phyloP scores from a whole-genome alignment of 2,329 filamentous ascomycete species.

The Stachybotrys echinatus region DNA sequence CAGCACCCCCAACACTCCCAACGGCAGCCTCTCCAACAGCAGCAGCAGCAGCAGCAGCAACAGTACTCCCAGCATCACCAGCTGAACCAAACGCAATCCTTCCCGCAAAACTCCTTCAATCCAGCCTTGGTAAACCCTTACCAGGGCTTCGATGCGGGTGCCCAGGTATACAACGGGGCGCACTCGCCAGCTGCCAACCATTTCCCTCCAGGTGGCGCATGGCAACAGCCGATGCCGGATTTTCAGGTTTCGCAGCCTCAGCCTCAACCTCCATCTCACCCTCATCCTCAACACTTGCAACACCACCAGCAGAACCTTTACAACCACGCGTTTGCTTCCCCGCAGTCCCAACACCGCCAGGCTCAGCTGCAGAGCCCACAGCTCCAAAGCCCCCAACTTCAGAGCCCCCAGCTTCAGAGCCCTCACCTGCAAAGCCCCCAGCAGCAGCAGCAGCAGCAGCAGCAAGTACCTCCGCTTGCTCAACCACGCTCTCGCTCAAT shows the following conservation, averaged over 20 bases:
- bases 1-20: constrained; percentile 10
- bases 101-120: background rate
- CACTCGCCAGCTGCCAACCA: background rate
- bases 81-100: background rate
- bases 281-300: constrained; percentile 10
- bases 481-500: constrained; percentile 1
- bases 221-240: background rate
- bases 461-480: constrained; percentile 6
- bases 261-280: constrained; percentile 4
- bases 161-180: background rate
- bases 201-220: background rate
- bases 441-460: constrained; percentile 6
- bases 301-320: constrained; percentile 4
- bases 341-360: constrained; percentile 6
- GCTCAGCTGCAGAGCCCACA: background rate
- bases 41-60: constrained; percentile 12
- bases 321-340: constrained; percentile 5
- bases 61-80: constrained; percentile 8
- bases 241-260: background rate
- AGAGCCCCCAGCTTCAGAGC: background rate
- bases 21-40: too few species aligned
- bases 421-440: constrained; percentile 1
- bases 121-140: background rate
- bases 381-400: background rate
- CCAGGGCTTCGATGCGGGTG: background rate